Evolutionary conservation across 345 rosid genomes (phyloP).

Genomic region (Barbarea vulgaris): DNA sequence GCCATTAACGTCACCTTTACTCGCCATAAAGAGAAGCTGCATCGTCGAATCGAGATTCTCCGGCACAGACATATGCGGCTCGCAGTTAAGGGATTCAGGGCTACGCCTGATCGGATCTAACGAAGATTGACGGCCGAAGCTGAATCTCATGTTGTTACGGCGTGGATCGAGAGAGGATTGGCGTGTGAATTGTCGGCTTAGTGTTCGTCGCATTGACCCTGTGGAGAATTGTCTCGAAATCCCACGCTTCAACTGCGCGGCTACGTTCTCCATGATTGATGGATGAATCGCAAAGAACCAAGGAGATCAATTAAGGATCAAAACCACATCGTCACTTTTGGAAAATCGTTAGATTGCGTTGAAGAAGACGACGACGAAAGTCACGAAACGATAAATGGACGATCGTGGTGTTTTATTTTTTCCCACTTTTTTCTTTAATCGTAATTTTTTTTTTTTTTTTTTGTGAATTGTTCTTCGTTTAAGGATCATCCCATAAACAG

Average conservation of each 20-base stretch:
- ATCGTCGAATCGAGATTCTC: constrained; percentile 92
- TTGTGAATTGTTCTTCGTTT: not conserved
- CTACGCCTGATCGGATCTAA: constrained; percentile 80
- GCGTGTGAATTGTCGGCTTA: constrained; percentile 63
- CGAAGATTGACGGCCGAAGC: constrained; percentile 86
- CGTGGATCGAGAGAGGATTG: constrained; percentile 78
- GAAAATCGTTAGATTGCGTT: not conserved
- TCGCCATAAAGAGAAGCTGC: constrained; percentile 89
- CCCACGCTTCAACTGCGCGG: constrained; percentile 68
- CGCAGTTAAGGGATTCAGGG: constrained; percentile 38
- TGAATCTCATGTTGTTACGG: constrained; percentile 68
- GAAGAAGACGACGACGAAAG: constrained; percentile 1
- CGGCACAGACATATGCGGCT: constrained; percentile 65
- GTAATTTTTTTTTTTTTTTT: not conserved
- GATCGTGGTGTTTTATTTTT: constrained; percentile 16
- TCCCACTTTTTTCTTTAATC: not conserved
- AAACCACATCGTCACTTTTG: constrained; percentile 11
- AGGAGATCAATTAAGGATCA: constrained; percentile 7
- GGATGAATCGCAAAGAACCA: not conserved
- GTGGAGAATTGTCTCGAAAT: constrained; percentile 80
- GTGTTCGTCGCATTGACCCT: constrained; percentile 56
- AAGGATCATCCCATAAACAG: not conserved
- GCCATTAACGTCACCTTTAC: constrained; percentile 70
- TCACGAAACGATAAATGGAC: constrained; percentile 1
- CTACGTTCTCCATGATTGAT: constrained; percentile 55